Base-by-base conservation (phyloP, 2,329 filamentous ascomycete species). In the Coniochaeta sp. region DNA sequence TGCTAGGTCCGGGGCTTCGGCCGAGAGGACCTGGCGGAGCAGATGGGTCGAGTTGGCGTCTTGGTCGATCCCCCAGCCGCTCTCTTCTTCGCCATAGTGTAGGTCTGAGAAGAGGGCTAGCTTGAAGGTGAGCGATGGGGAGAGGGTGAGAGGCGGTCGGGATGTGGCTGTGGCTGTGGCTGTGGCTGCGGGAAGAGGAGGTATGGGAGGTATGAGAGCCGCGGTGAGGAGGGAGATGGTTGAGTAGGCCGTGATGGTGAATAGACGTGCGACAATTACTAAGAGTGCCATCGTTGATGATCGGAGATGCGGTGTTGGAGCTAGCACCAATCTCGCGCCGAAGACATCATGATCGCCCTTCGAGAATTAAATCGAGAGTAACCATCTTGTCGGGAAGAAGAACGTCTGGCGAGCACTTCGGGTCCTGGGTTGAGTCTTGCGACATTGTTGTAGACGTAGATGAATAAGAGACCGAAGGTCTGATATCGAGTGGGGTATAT, bases 31-130 rank as follows among this genome's bases (percentile, higher is more conserved):
- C 4, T 63, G 62, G 8, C 70, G 65, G 17, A 77, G 69, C 3
- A 77, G 73, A n/a, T 66, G 64, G 50, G 71, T 65, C 1, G 74
- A 70, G 17, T 68, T 67, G 54, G 69, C 60, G 62, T 77, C 75
- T 60, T 77, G 74, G 24, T 69, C 64, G 1, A 74, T 72, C 0
- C 75, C 75, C 71, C 73, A 74, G 1, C 61, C 22, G 22, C 2
- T 69, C 74, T 64, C 72, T 84, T 84, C 81, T 71, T 91, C 88
- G 11, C 87, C 89, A 68, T 88, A 89, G 68, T 91, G 88, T 8
- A 91, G 72, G 65, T 91, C 89, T 31, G 84, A 81, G 62, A 91
- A 89, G 14, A 91, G 79, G 1, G 84, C 74, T 34, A 84, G 73
- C 58, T 81, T 78, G 64, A 84, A 83, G 0, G 73, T 78, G 6